phyloP scores from a whole-genome alignment of 495 filamentous ascomycete genomes.

The Aspergillus indologenus region DNA sequence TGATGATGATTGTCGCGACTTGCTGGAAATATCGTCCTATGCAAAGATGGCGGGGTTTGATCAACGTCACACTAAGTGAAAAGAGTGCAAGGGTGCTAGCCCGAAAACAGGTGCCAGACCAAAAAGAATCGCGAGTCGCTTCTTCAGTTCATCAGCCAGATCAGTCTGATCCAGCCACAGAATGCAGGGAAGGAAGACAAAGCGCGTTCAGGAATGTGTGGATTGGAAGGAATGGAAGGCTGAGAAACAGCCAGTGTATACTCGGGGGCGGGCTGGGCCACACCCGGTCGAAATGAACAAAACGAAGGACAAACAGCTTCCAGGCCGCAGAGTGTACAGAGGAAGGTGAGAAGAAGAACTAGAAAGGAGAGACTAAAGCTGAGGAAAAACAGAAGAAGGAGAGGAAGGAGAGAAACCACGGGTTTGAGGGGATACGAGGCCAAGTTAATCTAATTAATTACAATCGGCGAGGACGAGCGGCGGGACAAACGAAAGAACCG shows the following conservation, averaged over 20 bases:
- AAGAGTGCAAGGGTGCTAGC: background rate
- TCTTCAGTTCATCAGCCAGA: background rate
- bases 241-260: conserved; percentile 10
- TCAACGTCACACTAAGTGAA: background rate
- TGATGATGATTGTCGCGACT: too few relatives aligned
- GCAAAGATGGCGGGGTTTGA: background rate
- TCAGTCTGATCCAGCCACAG: conserved; percentile 9
- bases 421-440: background rate
- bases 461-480: conserved; percentile 2
- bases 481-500: conserved; percentile 13
- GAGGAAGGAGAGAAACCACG: background rate
- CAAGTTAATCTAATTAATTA: too few relatives aligned
- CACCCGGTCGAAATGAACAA: conserved; percentile 23
- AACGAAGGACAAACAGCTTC: conserved; percentile 42
- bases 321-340: conserved; percentile 19
- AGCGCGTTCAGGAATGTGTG: conserved; percentile 26
- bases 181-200: conserved; percentile 12
- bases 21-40: too few relatives aligned
- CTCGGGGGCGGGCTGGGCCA: conserved; percentile 13
- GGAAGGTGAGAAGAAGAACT: conserved; percentile 9
- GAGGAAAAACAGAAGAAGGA: conserved; percentile 6
- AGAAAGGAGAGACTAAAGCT: conserved; percentile 8
- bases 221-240: conserved; percentile 16
- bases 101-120: background rate
- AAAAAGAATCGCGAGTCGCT: background rate